Percentiles rank a stretch among this genome's conserved stretches.
These are phyloP conservation scores for Neocatenulostroma microsporum DNA, from an alignment of 2,329 filamentous ascomycete species.

Conservation along the genomic window DNA sequence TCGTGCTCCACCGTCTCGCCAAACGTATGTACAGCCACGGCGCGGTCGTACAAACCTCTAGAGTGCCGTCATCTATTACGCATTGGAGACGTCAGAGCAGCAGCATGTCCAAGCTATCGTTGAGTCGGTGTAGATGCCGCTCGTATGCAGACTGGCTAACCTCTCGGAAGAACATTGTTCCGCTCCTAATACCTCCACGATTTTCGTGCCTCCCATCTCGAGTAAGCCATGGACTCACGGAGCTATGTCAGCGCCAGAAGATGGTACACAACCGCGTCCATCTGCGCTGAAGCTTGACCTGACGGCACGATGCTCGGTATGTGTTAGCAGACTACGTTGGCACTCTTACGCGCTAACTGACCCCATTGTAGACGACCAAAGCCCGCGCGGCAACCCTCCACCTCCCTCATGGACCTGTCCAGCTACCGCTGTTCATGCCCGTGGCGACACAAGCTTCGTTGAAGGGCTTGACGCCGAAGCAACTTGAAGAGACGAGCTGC, in stretches of 20 bases:
- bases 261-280: slow-evolving; percentile 15
- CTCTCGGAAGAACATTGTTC: too few species aligned
- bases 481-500: slow-evolving; percentile 83
- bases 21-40: too few species aligned
- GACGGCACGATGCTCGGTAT: slow-evolving; percentile 70
- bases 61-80: too few species aligned
- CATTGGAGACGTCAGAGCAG: too few species aligned
- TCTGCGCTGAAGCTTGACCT: slow-evolving; percentile 71
- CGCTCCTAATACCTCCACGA: too few species aligned
- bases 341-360: slow-evolving; percentile 7
- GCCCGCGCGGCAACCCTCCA: slow-evolving; percentile 81
- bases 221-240: background rate
- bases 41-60: too few species aligned
- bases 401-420: slow-evolving; percentile 84
- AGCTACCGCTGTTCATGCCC: slow-evolving; percentile 94
- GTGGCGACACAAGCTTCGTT: slow-evolving; percentile 94
- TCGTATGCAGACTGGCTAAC: too few species aligned
- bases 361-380: slow-evolving; percentile 68
- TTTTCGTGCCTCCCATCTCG: background rate
- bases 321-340: slow-evolving; percentile 23
- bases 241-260: slow-evolving; percentile 8
- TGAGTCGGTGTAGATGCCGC: too few species aligned
- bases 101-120: too few species aligned
- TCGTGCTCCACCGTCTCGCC: too few species aligned
- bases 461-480: slow-evolving; percentile 86